phyloP scores from a whole-genome alignment of 2,329 filamentous ascomycete genomes.

The Hawksworthiomyces lignivorus region DNA sequence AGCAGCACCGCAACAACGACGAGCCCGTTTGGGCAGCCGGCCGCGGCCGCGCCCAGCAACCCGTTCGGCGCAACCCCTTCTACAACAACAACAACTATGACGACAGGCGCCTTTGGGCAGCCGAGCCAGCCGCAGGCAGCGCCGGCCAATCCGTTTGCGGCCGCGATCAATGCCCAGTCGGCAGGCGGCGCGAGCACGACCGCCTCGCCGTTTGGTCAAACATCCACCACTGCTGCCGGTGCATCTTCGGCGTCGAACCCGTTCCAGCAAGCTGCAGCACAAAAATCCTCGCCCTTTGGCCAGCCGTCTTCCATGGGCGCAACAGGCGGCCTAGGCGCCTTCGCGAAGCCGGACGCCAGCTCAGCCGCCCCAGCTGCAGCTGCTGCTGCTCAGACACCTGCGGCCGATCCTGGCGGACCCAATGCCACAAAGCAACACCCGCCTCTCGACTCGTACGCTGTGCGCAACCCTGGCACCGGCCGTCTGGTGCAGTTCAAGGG shows the following conservation, averaged over 20 bases:
- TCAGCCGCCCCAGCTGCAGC: not conserved
- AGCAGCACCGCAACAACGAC: constrained; percentile 3
- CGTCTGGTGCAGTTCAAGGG: constrained; percentile 25
- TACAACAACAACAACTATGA: no score
- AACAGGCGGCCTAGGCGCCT: constrained; percentile 7
- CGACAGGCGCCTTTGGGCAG: no score
- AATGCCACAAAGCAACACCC: constrained; percentile 24
- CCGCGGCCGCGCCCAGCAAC: constrained; percentile 1
- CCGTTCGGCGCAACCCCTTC: no score
- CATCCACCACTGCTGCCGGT: not conserved
- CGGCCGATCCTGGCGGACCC: not conserved
- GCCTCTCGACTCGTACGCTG: constrained; percentile 21
- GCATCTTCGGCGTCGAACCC: constrained; percentile 2
- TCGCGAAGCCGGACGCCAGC: not conserved
- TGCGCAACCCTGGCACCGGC: constrained; percentile 16
- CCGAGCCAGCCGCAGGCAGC: constrained; percentile 2
- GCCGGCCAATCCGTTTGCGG: constrained; percentile 5
- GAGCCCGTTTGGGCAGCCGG: constrained; percentile 22
- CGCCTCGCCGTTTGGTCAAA: constrained; percentile 7
- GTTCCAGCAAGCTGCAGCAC: constrained; percentile 4
- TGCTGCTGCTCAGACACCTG: not conserved
- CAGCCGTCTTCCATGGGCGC: not conserved
- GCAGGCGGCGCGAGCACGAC: no score
- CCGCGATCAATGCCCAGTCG: not conserved
- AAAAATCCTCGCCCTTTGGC: constrained; percentile 7